phyloP scores from a whole-genome alignment of 2,329 filamentous ascomycete genomes.

The Colletotrichum sp. region DNA sequence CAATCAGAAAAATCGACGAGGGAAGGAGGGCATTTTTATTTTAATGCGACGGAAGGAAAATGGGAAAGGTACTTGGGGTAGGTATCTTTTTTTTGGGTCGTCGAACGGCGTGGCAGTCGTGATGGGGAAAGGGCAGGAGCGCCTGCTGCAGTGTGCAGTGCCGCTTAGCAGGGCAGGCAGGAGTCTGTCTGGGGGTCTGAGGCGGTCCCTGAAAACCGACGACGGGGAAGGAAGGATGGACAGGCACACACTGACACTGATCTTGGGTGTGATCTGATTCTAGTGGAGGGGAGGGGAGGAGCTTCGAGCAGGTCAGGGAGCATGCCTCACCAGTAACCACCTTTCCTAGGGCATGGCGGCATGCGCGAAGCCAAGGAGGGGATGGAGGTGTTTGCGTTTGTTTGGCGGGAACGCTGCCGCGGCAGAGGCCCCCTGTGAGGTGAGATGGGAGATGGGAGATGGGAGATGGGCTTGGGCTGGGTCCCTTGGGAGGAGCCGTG shows the following conservation, averaged over 20 bases:
- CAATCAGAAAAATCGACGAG: slow-evolving; percentile 21
- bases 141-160: neutral
- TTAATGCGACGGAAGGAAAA: slow-evolving; percentile 1
- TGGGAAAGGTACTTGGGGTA: slow-evolving; percentile 9
- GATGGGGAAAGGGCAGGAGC: neutral
- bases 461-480: neutral
- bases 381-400: neutral
- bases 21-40: slow-evolving; percentile 1
- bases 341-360: neutral
- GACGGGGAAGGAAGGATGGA: neutral
- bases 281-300: neutral
- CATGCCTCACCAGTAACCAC: neutral
- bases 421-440: neutral
- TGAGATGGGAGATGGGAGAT: neutral
- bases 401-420: slow-evolving; percentile 3
- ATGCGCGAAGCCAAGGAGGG: neutral
- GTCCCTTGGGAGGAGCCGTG: neutral
- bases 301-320: neutral
- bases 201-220: neutral
- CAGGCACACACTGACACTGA: neutral
- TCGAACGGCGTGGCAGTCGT: slow-evolving; percentile 1
- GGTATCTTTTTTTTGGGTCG: slow-evolving; percentile 15
- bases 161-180: neutral
- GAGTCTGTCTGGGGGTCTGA: neutral
- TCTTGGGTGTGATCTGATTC: neutral